These are phyloP conservation scores for Exserohilum turcica DNA, from an alignment of 2,329 filamentous ascomycete genomes.

Conservation along the genomic window DNA sequence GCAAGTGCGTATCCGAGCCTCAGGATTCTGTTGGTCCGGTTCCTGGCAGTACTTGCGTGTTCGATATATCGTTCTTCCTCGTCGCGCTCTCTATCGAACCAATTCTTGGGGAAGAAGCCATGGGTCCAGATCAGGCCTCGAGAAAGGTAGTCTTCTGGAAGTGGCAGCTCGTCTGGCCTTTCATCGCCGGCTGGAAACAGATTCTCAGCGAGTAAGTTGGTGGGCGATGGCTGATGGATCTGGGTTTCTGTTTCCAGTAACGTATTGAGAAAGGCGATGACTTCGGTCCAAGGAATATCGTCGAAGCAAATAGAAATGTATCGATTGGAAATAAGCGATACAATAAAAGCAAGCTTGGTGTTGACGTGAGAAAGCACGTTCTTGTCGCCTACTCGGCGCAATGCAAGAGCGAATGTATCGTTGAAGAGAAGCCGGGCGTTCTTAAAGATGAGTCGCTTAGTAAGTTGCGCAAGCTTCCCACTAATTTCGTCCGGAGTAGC, in stretches of 20 bases:
- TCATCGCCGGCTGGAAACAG: slow-evolving; percentile 55
- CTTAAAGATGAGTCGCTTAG: slow-evolving; percentile 17
- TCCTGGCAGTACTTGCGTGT: slow-evolving; percentile 61
- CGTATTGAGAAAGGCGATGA: slow-evolving; percentile 60
- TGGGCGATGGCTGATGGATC: slow-evolving; percentile 34
- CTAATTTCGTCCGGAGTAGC: slow-evolving; percentile 10
- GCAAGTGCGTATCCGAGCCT: slow-evolving; percentile 60
- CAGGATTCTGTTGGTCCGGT: slow-evolving; percentile 63
- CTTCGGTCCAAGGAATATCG: slow-evolving; percentile 60
- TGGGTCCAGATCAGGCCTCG: slow-evolving; percentile 67
- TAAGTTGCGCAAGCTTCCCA: not conserved
- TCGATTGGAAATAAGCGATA: slow-evolving; percentile 44
- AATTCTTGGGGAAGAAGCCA: slow-evolving; percentile 62
- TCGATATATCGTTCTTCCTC: slow-evolving; percentile 72
- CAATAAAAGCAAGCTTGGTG: slow-evolving; percentile 65
- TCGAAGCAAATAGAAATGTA: slow-evolving; percentile 38
- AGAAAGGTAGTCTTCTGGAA: slow-evolving; percentile 72
- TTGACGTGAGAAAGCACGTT: slow-evolving; percentile 69
- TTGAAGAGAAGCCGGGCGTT: slow-evolving; percentile 51
- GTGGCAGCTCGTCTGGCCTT: slow-evolving; percentile 54
- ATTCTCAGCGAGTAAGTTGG: slow-evolving; percentile 31
- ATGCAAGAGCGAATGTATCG: slow-evolving; percentile 54
- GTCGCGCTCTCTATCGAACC: slow-evolving; percentile 67
- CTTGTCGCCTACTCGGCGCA: slow-evolving; percentile 60
- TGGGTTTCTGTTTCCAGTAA: slow-evolving; percentile 49